Percentiles rank a stretch among this genome's conserved stretches.
Evolutionary conservation across 768 basidiomycete species (phyloP).

Genomic region (Agrocybe praecox): DNA sequence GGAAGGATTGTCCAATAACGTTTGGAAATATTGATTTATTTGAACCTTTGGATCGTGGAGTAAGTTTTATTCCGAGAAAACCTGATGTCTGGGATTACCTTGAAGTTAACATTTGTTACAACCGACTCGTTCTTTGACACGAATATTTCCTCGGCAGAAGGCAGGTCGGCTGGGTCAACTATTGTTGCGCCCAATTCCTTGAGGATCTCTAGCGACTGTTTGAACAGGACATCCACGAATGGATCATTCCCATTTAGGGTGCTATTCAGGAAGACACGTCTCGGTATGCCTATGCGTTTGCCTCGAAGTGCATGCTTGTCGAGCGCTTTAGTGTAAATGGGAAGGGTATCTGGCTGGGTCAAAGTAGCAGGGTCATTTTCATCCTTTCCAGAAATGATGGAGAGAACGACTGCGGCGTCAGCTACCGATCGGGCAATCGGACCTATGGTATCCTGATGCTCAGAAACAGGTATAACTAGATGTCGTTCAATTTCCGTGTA

Average conservation of each 20-base stretch:
- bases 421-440: conserved; percentile 54
- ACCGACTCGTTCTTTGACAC: conserved; percentile 52
- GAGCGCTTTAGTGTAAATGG: conserved; percentile 57
- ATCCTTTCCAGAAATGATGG: conserved; percentile 55
- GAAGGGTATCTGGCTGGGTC: conserved; percentile 50
- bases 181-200: conserved; percentile 47
- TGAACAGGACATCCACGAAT: conserved; percentile 35
- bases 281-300: conserved; percentile 56
- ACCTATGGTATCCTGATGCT: conserved; percentile 59
- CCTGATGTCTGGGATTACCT: conserved; percentile 35
- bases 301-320: conserved; percentile 43
- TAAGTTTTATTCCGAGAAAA: neutral
- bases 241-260: conserved; percentile 18
- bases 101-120: conserved; percentile 57
- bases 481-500: neutral
- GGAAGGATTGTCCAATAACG: conserved; percentile 51
- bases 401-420: conserved; percentile 57
- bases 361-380: conserved; percentile 56
- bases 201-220: conserved; percentile 36
- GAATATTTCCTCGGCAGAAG: conserved; percentile 50
- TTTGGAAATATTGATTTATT: conserved; percentile 48
- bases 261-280: conserved; percentile 36
- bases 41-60: conserved; percentile 40
- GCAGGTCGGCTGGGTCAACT: conserved; percentile 64
- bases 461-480: conserved; percentile 56